Conservation (phyloP, 371 early-diverging fungal species). For the Apophysomyces ossiformis region DNA sequence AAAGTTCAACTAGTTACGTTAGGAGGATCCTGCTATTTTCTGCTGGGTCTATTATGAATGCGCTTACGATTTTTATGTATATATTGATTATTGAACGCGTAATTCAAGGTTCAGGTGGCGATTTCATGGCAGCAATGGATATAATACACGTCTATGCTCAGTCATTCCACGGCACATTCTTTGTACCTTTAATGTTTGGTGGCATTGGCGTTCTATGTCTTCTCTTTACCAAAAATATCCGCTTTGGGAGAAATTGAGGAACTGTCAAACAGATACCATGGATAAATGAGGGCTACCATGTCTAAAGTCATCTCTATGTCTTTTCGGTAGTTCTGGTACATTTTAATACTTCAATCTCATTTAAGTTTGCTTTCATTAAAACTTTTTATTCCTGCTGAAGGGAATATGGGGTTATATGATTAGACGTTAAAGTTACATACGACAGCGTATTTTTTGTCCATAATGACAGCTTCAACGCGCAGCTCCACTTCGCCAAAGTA, state of each 20-base stretch:
- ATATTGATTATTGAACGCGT: conserved; percentile 72
- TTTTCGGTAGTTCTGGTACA: neutral
- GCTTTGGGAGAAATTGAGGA: conserved; percentile 26
- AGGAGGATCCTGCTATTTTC: conserved; percentile 56
- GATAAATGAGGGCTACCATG: neutral
- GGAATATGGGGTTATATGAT: no score
- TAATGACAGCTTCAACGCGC: conserved; percentile 62
- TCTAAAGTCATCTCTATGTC: neutral
- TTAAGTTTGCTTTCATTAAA: no score
- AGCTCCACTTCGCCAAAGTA: conserved; percentile 68
- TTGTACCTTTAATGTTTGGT: conserved; percentile 59
- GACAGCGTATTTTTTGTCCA: conserved; percentile 53
- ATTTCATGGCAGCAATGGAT: conserved; percentile 67
- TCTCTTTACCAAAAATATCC: conserved; percentile 46
- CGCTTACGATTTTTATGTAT: conserved; percentile 53
- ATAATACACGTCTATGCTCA: conserved; percentile 65
- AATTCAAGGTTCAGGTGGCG: conserved; percentile 76
- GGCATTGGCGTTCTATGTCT: conserved; percentile 56
- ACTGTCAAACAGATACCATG: neutral
- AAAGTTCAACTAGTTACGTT: conserved; percentile 25
- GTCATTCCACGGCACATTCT: conserved; percentile 63
- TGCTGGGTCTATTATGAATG: conserved; percentile 60
- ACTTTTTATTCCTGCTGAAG: no score
- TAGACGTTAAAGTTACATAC: conserved; percentile 46
- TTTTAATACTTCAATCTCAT: no score